Evolutionary conservation across 768 basidiomycete species (phyloP), one percentile per base, ranked within the genome.

Genomic region (Tephrocybe sp.): DNA sequence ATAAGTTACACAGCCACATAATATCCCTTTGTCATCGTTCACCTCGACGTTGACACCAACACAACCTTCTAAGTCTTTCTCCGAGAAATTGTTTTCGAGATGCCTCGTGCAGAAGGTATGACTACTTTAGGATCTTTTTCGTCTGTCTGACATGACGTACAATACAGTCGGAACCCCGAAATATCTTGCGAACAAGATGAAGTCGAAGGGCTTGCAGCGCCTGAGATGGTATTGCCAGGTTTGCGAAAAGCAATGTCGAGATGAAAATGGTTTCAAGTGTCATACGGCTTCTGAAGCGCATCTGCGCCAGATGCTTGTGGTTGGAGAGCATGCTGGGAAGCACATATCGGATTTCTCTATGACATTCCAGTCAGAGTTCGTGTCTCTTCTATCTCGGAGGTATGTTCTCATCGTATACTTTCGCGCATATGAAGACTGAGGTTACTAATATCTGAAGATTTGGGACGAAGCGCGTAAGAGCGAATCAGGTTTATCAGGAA

Each of bases 221-320:
- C 82, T 98, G 55, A 82, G 95, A 54, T 98, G 95, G 96, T 99
- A 91, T 71, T 98, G 96, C 63, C 96, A 99, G 77, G 92, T 98
- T 57, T 98, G 97, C 81, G 74, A 98, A 78, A 99, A 99, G 67
- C 96, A 98, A 69, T 98, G 96, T 68, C 78, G 95, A 65, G 91
- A 98, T 69, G 97, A 98, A 74, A 99, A 99, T 69, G 97, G 95
- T 15, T 99, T 98, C 82, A 97, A 97, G 70, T 95, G 92, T 67
- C 94, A 98, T 66, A 80, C 85, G 13, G 79, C 82, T 46, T 91
- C 90, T 25, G 93, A 96, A 67, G 78, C 86, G 1, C 97, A 99
- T 70, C 74, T 98, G 28, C 36, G 36, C 2, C 94, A 98, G 67
- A 98, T 99, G 94, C 81, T 99, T 56, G 86, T 96, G 37, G 92